These are phyloP conservation scores for Lasiodiplodia theobromae DNA, from an alignment of 2,329 filamentous ascomycete species.

Conservation along the genomic window DNA sequence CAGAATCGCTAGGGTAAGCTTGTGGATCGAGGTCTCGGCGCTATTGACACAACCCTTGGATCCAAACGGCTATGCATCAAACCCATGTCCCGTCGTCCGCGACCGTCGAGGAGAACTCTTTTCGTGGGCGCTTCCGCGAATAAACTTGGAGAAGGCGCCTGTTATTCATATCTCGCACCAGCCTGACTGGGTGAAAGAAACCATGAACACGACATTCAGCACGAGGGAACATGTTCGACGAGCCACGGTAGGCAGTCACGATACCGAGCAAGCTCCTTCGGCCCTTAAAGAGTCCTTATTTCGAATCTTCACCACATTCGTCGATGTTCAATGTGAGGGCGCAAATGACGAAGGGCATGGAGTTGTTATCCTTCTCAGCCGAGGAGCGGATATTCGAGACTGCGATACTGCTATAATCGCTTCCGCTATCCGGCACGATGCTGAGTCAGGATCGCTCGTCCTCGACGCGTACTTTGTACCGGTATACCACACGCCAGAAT, in stretches of 20 bases:
- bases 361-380: background rate
- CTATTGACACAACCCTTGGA: background rate
- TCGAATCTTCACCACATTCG: background rate
- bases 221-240: background rate
- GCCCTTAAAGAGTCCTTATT: background rate
- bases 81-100: background rate
- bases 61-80: background rate
- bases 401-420: constrained; percentile 6
- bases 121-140: background rate
- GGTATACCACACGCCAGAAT: background rate
- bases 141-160: background rate
- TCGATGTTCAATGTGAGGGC: background rate
- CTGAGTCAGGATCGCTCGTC: constrained; percentile 2
- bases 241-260: background rate
- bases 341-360: background rate
- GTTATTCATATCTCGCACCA: background rate
- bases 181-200: background rate
- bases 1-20: background rate
- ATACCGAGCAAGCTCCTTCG: background rate
- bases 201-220: background rate
- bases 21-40: background rate
- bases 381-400: background rate
- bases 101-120: background rate
- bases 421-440: constrained; percentile 7
- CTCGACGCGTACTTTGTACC: constrained; percentile 3